Base-by-base conservation (phyloP, 2,329 filamentous ascomycete species). In the Stylonectria norvegica region DNA sequence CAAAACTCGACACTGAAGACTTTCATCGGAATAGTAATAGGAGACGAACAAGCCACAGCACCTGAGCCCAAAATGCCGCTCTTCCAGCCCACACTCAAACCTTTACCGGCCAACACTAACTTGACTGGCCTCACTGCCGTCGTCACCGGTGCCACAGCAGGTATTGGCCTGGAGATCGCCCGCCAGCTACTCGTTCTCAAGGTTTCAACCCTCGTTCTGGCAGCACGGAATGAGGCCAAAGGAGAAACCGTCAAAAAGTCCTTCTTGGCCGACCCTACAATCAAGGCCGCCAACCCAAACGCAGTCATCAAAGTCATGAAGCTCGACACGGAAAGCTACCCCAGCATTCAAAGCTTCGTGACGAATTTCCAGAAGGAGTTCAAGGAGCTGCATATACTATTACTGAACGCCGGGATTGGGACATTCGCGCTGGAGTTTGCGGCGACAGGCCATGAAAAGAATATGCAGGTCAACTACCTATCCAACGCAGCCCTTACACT, bases 141-240 rank as follows among this genome's bases (percentile, higher is more conserved):
- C 20, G 58, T 73, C 32, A 71, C 68, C 0, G 71, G 69, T n/a
- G 59, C 67, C 30, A 72, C 69, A 40, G 56, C 56, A 4, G 70
- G 71, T 2, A 53, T 73, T 0, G 69, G 69, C 2, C 53, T 67
- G 1, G 69, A 69, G 45, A 58, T 68, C 0, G 59, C 61, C 10
- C 55, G 57, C 1, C 64, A 72, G 28, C 55, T 71, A 2, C 56
- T 66, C 12, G 36, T 32, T 0, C 58, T 67, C 2, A 60, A 63
- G 1, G 45, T 64, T 4, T 52, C 55, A 1, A 64, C 55, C 10
- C 51, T 74, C 3, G 62, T 73, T 16, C 53, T 74, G 18, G 70
- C 55, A 4, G 67, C 70, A 1, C 61, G 70, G 4, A 59, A 61
- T 18, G 17, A 51, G 1, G 20, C 45, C 2, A 63, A 60, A 29